phyloP scores from a whole-genome alignment of 169 alveolate species.

The Condylostoma magnum region DNA sequence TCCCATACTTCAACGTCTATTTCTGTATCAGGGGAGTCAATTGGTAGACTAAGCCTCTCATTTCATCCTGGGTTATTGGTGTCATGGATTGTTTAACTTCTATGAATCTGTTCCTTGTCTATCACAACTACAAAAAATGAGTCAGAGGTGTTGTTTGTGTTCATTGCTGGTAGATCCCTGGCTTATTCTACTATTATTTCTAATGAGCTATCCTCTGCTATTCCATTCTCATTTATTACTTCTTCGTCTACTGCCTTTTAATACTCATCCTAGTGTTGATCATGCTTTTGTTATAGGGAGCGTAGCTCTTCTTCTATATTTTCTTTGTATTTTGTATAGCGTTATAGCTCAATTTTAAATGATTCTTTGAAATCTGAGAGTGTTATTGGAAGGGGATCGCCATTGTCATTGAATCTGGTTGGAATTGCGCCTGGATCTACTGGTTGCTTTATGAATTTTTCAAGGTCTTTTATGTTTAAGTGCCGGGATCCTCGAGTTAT shows the following conservation, averaged over 20 bases:
- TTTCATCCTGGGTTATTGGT: slow-evolving; percentile 20
- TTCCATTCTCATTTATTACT: not conserved
- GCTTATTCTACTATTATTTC: slow-evolving; percentile 20
- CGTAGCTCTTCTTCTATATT: no score
- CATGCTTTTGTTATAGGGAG: no score
- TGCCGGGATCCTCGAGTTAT: no score
- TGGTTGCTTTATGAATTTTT: no score
- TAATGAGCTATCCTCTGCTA: slow-evolving; percentile 7
- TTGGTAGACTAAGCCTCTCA: not conserved
- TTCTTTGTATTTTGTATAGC: no score
- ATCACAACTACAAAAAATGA: slow-evolving; percentile 6
- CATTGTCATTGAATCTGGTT: no score
- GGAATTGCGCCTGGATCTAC: no score
- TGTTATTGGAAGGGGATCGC: no score
- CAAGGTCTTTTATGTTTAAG: no score
- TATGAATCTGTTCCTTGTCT: slow-evolving; percentile 1
- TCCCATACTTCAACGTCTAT: slow-evolving; percentile 12
- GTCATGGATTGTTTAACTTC: not conserved
- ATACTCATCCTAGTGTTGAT: not conserved
- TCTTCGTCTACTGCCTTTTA: not conserved
- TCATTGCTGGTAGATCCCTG: slow-evolving; percentile 31
- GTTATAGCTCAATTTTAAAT: no score
- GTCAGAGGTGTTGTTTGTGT: slow-evolving; percentile 28
- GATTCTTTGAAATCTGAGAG: no score
- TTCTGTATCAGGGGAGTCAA: not conserved